Percentiles rank a stretch among this genome's conserved stretches.
phyloP scores from a whole-genome alignment of 495 filamentous ascomycete genomes.

The Mycothermus thermophilus region DNA sequence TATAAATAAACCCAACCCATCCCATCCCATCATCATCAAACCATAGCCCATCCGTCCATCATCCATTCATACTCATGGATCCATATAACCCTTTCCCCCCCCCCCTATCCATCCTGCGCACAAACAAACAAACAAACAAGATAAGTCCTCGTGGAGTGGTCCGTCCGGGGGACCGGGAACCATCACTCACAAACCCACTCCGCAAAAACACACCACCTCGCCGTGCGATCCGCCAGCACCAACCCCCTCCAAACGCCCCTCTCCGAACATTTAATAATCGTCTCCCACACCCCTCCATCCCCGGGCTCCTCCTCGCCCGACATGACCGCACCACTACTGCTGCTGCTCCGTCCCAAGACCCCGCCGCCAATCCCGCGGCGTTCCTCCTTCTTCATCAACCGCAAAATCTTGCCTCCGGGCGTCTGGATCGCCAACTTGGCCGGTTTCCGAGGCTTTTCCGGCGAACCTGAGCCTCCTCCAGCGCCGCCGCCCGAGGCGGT shows the following conservation, averaged over 20 bases:
- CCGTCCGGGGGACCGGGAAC: too few species aligned
- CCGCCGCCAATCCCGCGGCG: conserved; percentile 32
- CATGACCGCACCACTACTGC: conserved; percentile 23
- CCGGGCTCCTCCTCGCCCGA: conserved; percentile 41
- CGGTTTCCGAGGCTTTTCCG: conserved; percentile 63
- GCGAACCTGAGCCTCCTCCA: conserved; percentile 17
- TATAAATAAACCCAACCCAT: too few species aligned
- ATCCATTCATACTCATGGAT: too few species aligned
- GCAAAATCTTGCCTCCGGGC: conserved; percentile 86
- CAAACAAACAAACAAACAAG: too few species aligned
- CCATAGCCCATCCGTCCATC: too few species aligned
- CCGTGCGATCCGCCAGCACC: conserved; percentile 88
- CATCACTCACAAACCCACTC: conserved; percentile 62
- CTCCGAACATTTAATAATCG: conserved; percentile 92
- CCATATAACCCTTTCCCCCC: too few species aligned
- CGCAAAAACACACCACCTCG: conserved; percentile 95
- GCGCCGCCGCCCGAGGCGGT: conserved; percentile 17
- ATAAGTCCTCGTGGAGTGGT: too few species aligned
- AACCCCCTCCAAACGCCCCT: conserved; percentile 81
- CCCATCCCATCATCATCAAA: too few species aligned
- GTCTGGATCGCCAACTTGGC: conserved; percentile 93
- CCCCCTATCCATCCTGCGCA: too few species aligned
- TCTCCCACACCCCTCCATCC: conserved; percentile 87
- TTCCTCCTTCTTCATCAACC: conserved; percentile 81
- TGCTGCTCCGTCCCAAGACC: conserved; percentile 23